Conservation (phyloP, 805 yeast genomes). For the Kluyveromyces aestuarii region DNA sequence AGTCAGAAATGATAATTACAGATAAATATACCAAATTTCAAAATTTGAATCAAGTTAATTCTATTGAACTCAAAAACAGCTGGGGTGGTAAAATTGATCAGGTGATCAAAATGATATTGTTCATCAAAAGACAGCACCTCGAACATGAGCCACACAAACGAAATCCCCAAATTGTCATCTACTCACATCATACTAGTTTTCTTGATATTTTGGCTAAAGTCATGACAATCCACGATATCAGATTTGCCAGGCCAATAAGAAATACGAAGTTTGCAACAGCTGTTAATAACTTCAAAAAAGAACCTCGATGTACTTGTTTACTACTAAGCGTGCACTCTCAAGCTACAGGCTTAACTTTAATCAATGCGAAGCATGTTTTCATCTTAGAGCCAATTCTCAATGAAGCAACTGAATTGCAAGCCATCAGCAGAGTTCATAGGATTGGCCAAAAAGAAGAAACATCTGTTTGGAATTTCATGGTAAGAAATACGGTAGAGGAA, state of each 20-base stretch:
- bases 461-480: constrained; percentile 86
- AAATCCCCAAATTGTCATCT: constrained; percentile 70
- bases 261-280: constrained; percentile 14
- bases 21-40: constrained; percentile 16
- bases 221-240: constrained; percentile 46
- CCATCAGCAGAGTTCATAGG: constrained; percentile 83
- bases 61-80: constrained; percentile 34
- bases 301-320: constrained; percentile 67
- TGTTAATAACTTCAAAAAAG: constrained; percentile 48
- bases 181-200: constrained; percentile 83
- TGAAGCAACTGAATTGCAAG: constrained; percentile 81
- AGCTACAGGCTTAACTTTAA: constrained; percentile 83
- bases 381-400: constrained; percentile 89
- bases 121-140: constrained; percentile 44
- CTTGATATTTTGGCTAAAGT: constrained; percentile 60
- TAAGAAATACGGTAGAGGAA: constrained; percentile 81
- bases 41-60: constrained; percentile 36
- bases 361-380: constrained; percentile 88
- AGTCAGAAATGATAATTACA: background rate
- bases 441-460: constrained; percentile 82
- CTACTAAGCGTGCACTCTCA: constrained; percentile 77
- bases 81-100: constrained; percentile 86
- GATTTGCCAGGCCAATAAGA: constrained; percentile 42
- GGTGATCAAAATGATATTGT: constrained; percentile 63
- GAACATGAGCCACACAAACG: constrained; percentile 27